Evolutionary conservation across 768 basidiomycete species (phyloP).

Genomic region (Podaxis carcinomalis): DNA sequence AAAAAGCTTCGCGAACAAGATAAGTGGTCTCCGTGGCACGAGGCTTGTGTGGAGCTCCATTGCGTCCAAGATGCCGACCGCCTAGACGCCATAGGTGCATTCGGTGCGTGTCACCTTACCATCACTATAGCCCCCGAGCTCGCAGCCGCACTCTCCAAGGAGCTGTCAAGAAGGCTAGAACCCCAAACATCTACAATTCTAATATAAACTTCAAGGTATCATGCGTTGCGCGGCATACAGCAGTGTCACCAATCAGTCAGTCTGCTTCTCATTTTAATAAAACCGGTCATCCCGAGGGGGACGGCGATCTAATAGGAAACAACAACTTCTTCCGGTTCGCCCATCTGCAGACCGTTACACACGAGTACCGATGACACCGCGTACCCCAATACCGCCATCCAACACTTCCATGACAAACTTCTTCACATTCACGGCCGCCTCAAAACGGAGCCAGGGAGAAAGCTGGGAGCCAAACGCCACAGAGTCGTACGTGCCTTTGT

Average conservation of each 20-base stretch:
- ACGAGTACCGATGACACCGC: constrained; percentile 44
- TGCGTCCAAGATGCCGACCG: constrained; percentile 81
- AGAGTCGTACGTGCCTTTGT: constrained; percentile 43
- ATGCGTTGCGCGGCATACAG: constrained; percentile 70
- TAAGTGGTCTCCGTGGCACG: constrained; percentile 63
- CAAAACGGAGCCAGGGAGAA: constrained; percentile 71
- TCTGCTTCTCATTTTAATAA: constrained; percentile 8
- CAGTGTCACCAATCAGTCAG: constrained; percentile 46
- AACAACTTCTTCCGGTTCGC: constrained; percentile 1
- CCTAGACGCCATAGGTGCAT: constrained; percentile 77
- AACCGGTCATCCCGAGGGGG: constrained; percentile 5
- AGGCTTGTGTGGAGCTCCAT: constrained; percentile 69
- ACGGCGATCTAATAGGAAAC: background rate
- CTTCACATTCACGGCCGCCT: constrained; percentile 67
- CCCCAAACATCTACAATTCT: background rate
- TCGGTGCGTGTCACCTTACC: constrained; percentile 44
- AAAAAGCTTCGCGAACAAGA: constrained; percentile 55
- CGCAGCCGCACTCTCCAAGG: background rate
- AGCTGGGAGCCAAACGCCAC: constrained; percentile 69
- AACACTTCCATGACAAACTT: constrained; percentile 86
- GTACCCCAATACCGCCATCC: constrained; percentile 51
- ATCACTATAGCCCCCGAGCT: background rate
- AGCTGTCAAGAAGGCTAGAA: constrained; percentile 2
- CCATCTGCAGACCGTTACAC: constrained; percentile 34
- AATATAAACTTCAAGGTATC: constrained; percentile 35